Percentiles rank a stretch among this genome's conserved stretches.
These are phyloP conservation scores for Penicillium sp. DNA, from an alignment of 2,329 filamentous ascomycete species.

Conservation along the genomic window DNA sequence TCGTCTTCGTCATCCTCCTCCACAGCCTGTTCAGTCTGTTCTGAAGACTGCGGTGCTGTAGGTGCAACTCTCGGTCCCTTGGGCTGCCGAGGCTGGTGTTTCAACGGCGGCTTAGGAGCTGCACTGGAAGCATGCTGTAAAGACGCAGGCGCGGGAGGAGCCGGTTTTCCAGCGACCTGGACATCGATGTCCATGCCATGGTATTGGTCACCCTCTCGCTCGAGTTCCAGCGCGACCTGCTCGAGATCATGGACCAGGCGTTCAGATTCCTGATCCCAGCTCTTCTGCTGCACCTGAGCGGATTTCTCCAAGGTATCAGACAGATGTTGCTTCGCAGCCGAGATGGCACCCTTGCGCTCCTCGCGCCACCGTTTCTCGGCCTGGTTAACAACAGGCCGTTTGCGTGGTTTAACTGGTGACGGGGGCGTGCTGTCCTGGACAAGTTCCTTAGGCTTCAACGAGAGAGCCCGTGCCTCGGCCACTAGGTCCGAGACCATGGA, in stretches of 20 bases:
- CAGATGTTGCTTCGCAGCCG: constrained; percentile 36
- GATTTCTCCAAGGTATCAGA: constrained; percentile 37
- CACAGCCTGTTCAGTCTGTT: constrained; percentile 3
- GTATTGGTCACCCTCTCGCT: constrained; percentile 23
- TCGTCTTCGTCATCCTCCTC: constrained; percentile 48
- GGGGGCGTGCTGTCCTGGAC: constrained; percentile 4
- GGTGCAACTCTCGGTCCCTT: constrained; percentile 25
- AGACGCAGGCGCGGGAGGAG: not conserved
- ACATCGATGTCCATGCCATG: constrained; percentile 22
- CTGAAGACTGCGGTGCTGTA: constrained; percentile 1
- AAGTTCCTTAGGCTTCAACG: constrained; percentile 8
- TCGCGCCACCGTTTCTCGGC: constrained; percentile 41
- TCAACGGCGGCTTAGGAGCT: constrained; percentile 32
- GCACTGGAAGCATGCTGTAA: constrained; percentile 3
- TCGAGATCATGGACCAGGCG: constrained; percentile 43
- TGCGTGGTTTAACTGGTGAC: constrained; percentile 27
- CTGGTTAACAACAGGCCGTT: constrained; percentile 41
- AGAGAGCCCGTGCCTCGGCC: constrained; percentile 11
- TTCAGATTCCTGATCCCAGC: constrained; percentile 44
- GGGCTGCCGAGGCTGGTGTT: constrained; percentile 37
- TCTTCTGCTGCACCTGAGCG: constrained; percentile 33
- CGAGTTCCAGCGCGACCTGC: constrained; percentile 43
- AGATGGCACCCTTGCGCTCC: constrained; percentile 33
- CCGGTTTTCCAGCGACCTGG: constrained; percentile 1
- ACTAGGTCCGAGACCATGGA: constrained; percentile 34